Evolutionary conservation across 2,329 filamentous ascomycete species (phyloP).

Genomic region (Stachybotrys elegans): DNA sequence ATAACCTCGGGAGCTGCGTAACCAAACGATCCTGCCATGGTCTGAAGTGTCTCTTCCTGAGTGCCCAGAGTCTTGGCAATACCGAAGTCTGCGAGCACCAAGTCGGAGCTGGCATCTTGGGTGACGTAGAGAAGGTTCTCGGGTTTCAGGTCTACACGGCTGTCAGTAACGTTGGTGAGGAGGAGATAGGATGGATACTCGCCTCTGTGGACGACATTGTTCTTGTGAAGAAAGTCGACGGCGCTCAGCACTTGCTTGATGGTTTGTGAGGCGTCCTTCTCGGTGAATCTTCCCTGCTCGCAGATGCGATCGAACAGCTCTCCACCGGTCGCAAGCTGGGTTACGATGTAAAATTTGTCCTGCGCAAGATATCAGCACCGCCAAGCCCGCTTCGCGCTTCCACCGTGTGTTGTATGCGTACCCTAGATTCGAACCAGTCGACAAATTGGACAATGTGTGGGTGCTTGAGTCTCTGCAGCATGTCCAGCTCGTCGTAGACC

Average conservation of each 20-base stretch:
- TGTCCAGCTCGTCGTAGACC: constrained; percentile 95
- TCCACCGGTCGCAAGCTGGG: constrained; percentile 89
- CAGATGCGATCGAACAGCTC: constrained; percentile 98
- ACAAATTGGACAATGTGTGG: constrained; percentile 96
- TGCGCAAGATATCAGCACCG: constrained; percentile 26
- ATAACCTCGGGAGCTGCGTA: constrained; percentile 98
- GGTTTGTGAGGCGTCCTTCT: constrained; percentile 94
- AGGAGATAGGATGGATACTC: constrained; percentile 12
- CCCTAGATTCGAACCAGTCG: constrained; percentile 98
- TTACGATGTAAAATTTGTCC: constrained; percentile 99
- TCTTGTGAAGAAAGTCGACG: constrained; percentile 89
- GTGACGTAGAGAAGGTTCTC: constrained; percentile 96
- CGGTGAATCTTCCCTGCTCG: constrained; percentile 95
- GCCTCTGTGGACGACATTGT: constrained; percentile 96
- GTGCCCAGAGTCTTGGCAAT: constrained; percentile 97
- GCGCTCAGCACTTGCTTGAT: constrained; percentile 91
- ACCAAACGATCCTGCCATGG: constrained; percentile 97
- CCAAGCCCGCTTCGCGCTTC: too few species aligned
- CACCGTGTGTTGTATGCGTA: constrained; percentile 47
- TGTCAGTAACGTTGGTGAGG: constrained; percentile 4
- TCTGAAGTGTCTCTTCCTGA: constrained; percentile 87
- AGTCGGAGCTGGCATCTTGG: constrained; percentile 67
- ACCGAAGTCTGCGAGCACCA: constrained; percentile 95
- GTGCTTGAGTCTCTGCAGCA: constrained; percentile 87
- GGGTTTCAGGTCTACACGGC: constrained; percentile 79